A percentile compares a stretch with the other conserved stretches of the same genome.
Evolutionary conservation across 768 basidiomycete species (phyloP).

Genomic region (Fomitopsis pulvina): DNA sequence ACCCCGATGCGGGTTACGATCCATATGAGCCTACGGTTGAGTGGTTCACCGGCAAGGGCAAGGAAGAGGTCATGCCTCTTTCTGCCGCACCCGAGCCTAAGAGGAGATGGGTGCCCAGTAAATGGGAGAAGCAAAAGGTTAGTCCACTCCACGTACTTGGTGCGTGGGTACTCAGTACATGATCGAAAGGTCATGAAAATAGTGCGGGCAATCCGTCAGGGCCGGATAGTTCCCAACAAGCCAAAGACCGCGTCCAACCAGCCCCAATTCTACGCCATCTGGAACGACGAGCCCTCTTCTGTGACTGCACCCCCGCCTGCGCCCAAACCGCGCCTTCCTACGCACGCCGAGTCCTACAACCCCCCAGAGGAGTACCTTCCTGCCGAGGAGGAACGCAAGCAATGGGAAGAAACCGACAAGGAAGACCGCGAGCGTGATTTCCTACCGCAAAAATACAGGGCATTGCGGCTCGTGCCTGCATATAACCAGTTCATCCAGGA

Average conservation of each 20-base stretch:
- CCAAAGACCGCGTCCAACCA: conserved; percentile 62
- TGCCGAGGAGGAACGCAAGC: conserved; percentile 69
- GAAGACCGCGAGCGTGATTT: conserved; percentile 90
- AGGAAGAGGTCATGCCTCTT: conserved; percentile 91
- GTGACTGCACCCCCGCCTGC: conserved; percentile 88
- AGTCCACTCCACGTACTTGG: neutral
- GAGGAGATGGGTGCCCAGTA: conserved; percentile 92
- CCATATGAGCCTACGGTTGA: conserved; percentile 92
- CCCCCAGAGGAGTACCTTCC: conserved; percentile 96
- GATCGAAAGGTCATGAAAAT: conserved; percentile 90
- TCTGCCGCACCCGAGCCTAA: conserved; percentile 92
- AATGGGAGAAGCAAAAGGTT: conserved; percentile 99
- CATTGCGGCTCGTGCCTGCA: conserved; percentile 86
- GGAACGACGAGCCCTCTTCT: conserved; percentile 68
- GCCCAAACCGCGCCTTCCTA: conserved; percentile 84
- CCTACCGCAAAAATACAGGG: conserved; percentile 78
- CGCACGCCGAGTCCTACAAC: conserved; percentile 96
- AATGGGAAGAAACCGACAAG: conserved; percentile 77
- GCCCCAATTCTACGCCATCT: conserved; percentile 79
- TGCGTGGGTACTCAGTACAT: neutral
- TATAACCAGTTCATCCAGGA: conserved; percentile 91
- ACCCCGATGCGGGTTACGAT: conserved; percentile 84
- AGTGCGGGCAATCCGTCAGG: conserved; percentile 94
- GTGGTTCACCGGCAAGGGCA: conserved; percentile 96
- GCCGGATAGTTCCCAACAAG: conserved; percentile 87